A percentile compares a stretch with the other conserved stretches of the same genome.
Conservation (phyloP, 768 basidiomycete genomes). For the Lyophyllum decastes region DNA sequence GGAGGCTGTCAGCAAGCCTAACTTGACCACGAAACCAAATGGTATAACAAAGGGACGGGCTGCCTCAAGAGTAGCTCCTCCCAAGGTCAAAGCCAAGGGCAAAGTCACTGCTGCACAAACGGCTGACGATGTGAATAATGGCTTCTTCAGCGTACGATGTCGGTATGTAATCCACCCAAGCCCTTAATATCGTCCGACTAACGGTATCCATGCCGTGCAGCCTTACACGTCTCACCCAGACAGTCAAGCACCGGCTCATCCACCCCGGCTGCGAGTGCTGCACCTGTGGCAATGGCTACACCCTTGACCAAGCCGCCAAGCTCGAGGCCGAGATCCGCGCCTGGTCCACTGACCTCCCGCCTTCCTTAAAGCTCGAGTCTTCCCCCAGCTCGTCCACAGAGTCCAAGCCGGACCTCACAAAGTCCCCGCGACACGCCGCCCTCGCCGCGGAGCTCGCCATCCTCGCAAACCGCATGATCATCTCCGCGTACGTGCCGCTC, state of each 20-base stretch:
- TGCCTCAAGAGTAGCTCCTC: slow-evolving; percentile 3
- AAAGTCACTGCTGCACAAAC: neutral
- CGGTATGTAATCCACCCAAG: slow-evolving; percentile 43
- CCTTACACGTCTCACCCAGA: slow-evolving; percentile 64
- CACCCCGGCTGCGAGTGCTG: slow-evolving; percentile 27
- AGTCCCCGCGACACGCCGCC: slow-evolving; percentile 51
- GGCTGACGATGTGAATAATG: slow-evolving; percentile 1
- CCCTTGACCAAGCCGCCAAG: slow-evolving; percentile 61
- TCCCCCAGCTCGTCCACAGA: neutral
- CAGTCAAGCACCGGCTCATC: slow-evolving; percentile 52
- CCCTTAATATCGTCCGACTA: neutral
- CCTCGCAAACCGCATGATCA: slow-evolving; percentile 57
- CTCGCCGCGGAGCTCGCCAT: slow-evolving; percentile 47
- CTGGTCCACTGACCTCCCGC: slow-evolving; percentile 56
- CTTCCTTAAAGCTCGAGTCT: slow-evolving; percentile 38
- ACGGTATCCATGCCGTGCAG: slow-evolving; percentile 30
- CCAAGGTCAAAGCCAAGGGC: slow-evolving; percentile 4
- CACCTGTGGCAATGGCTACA: slow-evolving; percentile 42
- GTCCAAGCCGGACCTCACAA: slow-evolving; percentile 29
- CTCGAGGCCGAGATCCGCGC: slow-evolving; percentile 58
- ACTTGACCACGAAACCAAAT: neutral
- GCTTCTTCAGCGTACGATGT: slow-evolving; percentile 58
- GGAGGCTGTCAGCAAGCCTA: neutral
- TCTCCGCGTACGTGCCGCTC: slow-evolving; percentile 72
- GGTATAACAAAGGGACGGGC: neutral